These are phyloP conservation scores for Metschnikowia gelsemii DNA, from an alignment of 805 yeast genomes.

Conservation along the genomic window DNA sequence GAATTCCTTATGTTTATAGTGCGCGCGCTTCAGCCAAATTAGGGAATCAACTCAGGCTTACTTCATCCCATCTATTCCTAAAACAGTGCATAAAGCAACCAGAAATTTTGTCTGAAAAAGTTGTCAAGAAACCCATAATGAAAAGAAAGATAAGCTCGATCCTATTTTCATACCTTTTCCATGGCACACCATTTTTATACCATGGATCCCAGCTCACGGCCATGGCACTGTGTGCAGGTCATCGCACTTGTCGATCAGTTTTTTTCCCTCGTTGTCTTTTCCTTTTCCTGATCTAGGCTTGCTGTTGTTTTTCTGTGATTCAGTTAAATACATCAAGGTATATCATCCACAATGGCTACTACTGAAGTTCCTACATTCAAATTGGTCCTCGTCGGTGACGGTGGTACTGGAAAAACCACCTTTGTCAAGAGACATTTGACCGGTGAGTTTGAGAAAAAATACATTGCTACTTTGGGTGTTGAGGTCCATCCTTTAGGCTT, in stretches of 20 bases:
- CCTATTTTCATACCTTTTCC: not conserved
- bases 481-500: slow-evolving; percentile 98
- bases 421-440: slow-evolving; percentile 99
- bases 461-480: slow-evolving; percentile 98
- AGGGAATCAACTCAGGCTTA: not conserved
- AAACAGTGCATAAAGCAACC: not conserved
- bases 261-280: slow-evolving; percentile 13
- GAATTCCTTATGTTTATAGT: slow-evolving; percentile 1
- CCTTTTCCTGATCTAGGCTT: slow-evolving; percentile 6
- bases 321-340: slow-evolving; percentile 4
- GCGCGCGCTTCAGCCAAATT: not conserved
- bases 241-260: slow-evolving; percentile 14
- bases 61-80: too few species aligned
- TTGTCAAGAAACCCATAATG: too few species aligned
- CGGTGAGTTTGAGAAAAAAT: slow-evolving; percentile 98
- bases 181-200: not conserved
- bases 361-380: slow-evolving; percentile 93
- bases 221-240: slow-evolving; percentile 15
- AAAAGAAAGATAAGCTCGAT: not conserved
- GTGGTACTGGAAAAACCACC: slow-evolving; percentile 99
- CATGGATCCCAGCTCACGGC: slow-evolving; percentile 7
- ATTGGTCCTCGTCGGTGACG: slow-evolving; percentile 99
- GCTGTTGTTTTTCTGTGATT: slow-evolving; percentile 14
- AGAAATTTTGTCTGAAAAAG: too few species aligned
- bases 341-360: slow-evolving; percentile 45